These are phyloP conservation scores for Alternaria viburni DNA, from an alignment of 2,329 filamentous ascomycete species.

Conservation along the genomic window DNA sequence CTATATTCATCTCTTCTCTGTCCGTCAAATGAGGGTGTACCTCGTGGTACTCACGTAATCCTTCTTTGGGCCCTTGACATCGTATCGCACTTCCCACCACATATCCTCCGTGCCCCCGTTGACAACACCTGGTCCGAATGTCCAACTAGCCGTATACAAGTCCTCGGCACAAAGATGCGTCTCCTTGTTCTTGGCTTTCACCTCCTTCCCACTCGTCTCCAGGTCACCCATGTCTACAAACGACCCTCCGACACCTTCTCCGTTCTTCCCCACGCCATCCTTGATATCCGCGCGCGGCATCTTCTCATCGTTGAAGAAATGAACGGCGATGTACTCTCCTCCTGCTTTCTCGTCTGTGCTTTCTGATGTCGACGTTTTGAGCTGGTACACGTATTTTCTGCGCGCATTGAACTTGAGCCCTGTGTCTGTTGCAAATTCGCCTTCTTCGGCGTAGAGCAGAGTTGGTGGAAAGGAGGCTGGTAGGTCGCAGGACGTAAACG, in stretches of 20 bases:
- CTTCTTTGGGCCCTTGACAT: slow-evolving; percentile 50
- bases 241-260: slow-evolving; percentile 69
- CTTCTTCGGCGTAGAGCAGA: slow-evolving; percentile 72
- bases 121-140: slow-evolving; percentile 60
- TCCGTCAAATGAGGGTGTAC: slow-evolving; percentile 25
- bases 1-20: slow-evolving; percentile 6
- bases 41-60: slow-evolving; percentile 48
- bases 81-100: slow-evolving; percentile 48
- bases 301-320: slow-evolving; percentile 26
- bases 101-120: slow-evolving; percentile 3
- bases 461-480: slow-evolving; percentile 51
- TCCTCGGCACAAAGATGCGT: slow-evolving; percentile 76
- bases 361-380: slow-evolving; percentile 48
- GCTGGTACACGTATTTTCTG: slow-evolving; percentile 74
- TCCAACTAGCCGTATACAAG: slow-evolving; percentile 73
- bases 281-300: neutral
- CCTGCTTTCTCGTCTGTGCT: neutral
- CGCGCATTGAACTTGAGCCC: slow-evolving; percentile 64
- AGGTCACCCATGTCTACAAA: slow-evolving; percentile 73
- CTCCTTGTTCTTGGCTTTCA: slow-evolving; percentile 59
- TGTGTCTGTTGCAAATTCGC: slow-evolving; percentile 64
- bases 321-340: slow-evolving; percentile 8
- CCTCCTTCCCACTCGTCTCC: neutral
- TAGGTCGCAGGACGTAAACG: slow-evolving; percentile 63
- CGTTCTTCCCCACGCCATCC: slow-evolving; percentile 12